phyloP scores from a whole-genome alignment of 2,329 filamentous ascomycete species.

The Colletotrichum sansevieriae region DNA sequence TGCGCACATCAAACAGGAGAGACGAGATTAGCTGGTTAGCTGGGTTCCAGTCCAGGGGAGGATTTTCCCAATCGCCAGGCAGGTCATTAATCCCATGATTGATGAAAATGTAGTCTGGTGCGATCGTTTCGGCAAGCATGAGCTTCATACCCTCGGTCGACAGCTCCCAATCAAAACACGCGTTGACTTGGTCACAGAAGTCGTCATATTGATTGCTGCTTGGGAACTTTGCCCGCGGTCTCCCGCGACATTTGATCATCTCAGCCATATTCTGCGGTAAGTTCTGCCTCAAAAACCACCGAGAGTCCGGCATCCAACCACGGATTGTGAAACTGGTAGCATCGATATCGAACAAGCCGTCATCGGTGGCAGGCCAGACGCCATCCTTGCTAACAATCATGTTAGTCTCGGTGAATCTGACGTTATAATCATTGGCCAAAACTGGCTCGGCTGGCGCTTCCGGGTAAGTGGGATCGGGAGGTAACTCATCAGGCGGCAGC shows the following conservation, averaged over 20 bases:
- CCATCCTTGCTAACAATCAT: constrained; percentile 46
- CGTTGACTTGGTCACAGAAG: constrained; percentile 52
- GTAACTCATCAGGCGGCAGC: constrained; percentile 2
- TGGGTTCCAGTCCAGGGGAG: constrained; percentile 52
- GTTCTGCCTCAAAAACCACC: constrained; percentile 52
- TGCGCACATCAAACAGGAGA: constrained; percentile 20
- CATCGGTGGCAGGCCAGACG: constrained; percentile 50
- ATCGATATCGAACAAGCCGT: constrained; percentile 52
- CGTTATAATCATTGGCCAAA: background rate
- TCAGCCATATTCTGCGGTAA: constrained; percentile 50
- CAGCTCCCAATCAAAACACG: constrained; percentile 62
- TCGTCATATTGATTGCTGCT: constrained; percentile 42
- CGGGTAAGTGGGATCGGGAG: constrained; percentile 24
- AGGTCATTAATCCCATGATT: constrained; percentile 48
- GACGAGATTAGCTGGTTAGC: constrained; percentile 52
- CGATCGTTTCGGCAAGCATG: constrained; percentile 50
- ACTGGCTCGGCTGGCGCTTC: background rate
- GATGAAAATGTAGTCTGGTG: constrained; percentile 56
- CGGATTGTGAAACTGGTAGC: constrained; percentile 56
- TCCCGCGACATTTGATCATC: constrained; percentile 48
- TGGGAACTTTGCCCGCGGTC: constrained; percentile 8
- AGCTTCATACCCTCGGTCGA: constrained; percentile 51
- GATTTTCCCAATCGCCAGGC: constrained; percentile 27
- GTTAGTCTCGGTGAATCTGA: constrained; percentile 40
- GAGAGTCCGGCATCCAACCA: constrained; percentile 58